Evolutionary conservation across 2,329 filamentous ascomycete genomes (phyloP).

Genomic region (Cadophora gregata): DNA sequence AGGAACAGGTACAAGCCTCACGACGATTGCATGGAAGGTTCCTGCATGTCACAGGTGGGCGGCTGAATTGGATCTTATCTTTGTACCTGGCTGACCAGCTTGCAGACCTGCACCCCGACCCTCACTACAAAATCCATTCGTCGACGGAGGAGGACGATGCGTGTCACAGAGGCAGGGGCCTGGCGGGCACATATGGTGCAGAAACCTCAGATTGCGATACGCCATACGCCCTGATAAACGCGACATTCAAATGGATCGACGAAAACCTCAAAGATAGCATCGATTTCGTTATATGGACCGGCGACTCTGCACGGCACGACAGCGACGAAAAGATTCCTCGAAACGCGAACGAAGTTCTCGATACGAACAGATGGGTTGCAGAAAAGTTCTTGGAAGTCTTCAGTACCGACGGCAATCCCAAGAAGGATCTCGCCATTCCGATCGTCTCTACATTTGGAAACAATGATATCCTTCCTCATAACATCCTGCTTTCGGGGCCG

Average conservation of each 20-base stretch:
- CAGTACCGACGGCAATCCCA: constrained; percentile 58
- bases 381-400: constrained; percentile 80
- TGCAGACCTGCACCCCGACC: constrained; percentile 89
- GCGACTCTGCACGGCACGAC: constrained; percentile 88
- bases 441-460: constrained; percentile 93
- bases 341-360: constrained; percentile 74
- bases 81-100: constrained; percentile 35
- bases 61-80: constrained; percentile 31
- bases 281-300: constrained; percentile 93
- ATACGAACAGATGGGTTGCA: constrained; percentile 77
- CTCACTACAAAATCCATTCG: constrained; percentile 80
- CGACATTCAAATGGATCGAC: constrained; percentile 88
- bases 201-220: constrained; percentile 90
- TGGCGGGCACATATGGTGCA: constrained; percentile 81
- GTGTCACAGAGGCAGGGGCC: constrained; percentile 81
- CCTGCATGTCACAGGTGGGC: constrained; percentile 84
- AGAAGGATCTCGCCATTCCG: constrained; percentile 71
- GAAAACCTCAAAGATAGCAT: constrained; percentile 77
- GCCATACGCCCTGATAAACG: constrained; percentile 79
- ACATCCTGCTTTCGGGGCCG: constrained; percentile 85
- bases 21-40: constrained; percentile 73
- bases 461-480: constrained; percentile 97
- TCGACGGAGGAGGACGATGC: constrained; percentile 70
- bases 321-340: constrained; percentile 83
- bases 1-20: constrained; percentile 32